These are phyloP conservation scores for Akanthomyces muscarius DNA, from an alignment of 2,329 filamentous ascomycete genomes.

Conservation along the genomic window DNA sequence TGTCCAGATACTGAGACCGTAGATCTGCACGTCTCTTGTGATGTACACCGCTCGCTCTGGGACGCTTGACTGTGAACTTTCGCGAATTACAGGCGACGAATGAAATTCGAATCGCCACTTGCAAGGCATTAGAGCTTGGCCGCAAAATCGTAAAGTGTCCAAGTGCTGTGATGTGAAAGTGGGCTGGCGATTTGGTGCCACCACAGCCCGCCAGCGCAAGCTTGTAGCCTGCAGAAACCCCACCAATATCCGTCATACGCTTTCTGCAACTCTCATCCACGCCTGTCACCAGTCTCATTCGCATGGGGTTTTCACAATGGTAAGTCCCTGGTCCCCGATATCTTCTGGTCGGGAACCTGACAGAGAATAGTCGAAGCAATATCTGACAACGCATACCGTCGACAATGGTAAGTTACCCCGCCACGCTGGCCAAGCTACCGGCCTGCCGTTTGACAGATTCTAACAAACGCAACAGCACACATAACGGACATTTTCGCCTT, in stretches of 20 bases:
- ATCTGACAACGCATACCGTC: conserved; percentile 86
- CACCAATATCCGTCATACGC: conserved; percentile 13
- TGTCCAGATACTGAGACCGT: neutral
- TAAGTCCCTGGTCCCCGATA: neutral
- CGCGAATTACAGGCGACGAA: too few species aligned
- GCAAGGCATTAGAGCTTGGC: neutral
- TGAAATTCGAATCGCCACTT: too few species aligned
- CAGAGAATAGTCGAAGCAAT: conserved; percentile 82
- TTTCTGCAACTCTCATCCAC: conserved; percentile 10
- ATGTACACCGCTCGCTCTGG: neutral
- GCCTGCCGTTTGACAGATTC: conserved; percentile 18
- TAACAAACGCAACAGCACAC: conserved; percentile 56
- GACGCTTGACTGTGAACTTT: neutral
- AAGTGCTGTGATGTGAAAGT: neutral
- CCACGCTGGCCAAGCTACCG: conserved; percentile 26
- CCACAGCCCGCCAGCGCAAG: neutral
- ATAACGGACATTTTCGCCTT: conserved; percentile 80
- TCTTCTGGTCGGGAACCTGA: neutral
- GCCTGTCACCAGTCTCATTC: conserved; percentile 8
- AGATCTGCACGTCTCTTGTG: neutral
- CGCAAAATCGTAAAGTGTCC: neutral
- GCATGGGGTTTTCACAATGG: conserved; percentile 9
- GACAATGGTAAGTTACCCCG: conserved; percentile 62
- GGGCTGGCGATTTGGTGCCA: conserved; percentile 10
- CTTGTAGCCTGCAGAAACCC: conserved; percentile 4